Percentiles rank a stretch among this genome's conserved stretches.
These are phyloP conservation scores for Macrolepiota fuliginosa DNA, from an alignment of 768 basidiomycete genomes.

Conservation along the genomic window DNA sequence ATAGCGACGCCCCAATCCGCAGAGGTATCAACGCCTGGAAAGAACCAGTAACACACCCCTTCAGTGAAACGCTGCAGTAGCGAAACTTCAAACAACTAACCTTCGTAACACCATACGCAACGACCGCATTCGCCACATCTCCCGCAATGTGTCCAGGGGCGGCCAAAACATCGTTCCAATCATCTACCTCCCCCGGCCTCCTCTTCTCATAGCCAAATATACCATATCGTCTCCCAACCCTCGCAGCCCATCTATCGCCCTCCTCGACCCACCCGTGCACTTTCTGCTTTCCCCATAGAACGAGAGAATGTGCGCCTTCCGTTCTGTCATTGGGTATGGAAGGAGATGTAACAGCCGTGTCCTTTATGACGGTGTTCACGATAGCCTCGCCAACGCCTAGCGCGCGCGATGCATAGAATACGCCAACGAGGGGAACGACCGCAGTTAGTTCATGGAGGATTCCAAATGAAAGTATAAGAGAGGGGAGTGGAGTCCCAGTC, in stretches of 20 bases:
- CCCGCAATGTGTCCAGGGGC: constrained; percentile 52
- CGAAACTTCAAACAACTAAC: constrained; percentile 31
- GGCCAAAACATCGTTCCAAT: constrained; percentile 21
- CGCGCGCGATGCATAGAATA: constrained; percentile 69
- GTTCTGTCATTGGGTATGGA: not conserved
- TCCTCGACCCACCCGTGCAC: constrained; percentile 69
- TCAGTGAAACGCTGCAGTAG: not conserved
- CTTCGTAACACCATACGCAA: constrained; percentile 82
- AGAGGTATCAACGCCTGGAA: constrained; percentile 69
- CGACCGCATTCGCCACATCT: constrained; percentile 78
- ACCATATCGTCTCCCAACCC: constrained; percentile 76
- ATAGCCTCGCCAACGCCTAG: constrained; percentile 69
- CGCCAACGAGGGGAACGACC: constrained; percentile 65
- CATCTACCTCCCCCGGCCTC: constrained; percentile 23
- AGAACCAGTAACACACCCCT: not conserved
- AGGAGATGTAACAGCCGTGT: constrained; percentile 8
- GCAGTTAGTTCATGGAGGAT: constrained; percentile 87
- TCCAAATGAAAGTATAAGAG: constrained; percentile 74
- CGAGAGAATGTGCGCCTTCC: constrained; percentile 9
- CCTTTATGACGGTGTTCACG: constrained; percentile 38
- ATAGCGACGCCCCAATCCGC: constrained; percentile 70
- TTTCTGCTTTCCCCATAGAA: constrained; percentile 41
- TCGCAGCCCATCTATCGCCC: constrained; percentile 67
- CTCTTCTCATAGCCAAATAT: constrained; percentile 74
- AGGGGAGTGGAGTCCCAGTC: constrained; percentile 74